Percentiles rank a stretch among this genome's conserved stretches.
These are phyloP conservation scores for Dioszegia aurantiaca DNA, from an alignment of 768 basidiomycete species.

Conservation along the genomic window DNA sequence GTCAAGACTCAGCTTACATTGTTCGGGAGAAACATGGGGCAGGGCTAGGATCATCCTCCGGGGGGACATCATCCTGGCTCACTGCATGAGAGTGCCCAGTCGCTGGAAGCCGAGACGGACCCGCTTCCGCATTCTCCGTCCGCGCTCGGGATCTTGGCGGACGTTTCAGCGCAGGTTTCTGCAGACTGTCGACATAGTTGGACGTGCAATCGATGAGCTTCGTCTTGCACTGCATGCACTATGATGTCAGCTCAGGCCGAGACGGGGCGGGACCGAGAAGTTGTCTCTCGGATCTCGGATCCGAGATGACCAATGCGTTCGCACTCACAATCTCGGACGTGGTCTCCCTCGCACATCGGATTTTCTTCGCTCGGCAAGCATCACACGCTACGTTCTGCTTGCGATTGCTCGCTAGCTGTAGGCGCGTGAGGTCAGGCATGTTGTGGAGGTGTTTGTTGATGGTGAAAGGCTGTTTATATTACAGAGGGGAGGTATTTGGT, in stretches of 20 bases:
- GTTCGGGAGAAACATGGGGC: neutral
- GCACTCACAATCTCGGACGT: conserved; percentile 27
- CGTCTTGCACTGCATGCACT: conserved; percentile 37
- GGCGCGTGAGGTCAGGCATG: neutral
- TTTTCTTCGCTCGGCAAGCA: conserved; percentile 61
- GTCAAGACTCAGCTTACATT: neutral
- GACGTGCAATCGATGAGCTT: conserved; percentile 33
- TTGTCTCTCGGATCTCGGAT: neutral
- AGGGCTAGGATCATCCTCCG: too few relatives aligned
- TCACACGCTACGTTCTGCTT: conserved; percentile 86
- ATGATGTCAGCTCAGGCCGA: neutral
- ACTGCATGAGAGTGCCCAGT: neutral
- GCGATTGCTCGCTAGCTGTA: conserved; percentile 6
- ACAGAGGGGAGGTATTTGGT: too few relatives aligned
- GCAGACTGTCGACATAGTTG: conserved; percentile 34
- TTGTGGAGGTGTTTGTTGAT: neutral
- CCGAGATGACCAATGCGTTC: neutral
- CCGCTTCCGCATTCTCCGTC: conserved; percentile 11
- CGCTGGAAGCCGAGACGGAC: conserved; percentile 2
- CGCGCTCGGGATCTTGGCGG: neutral
- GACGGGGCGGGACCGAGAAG: neutral
- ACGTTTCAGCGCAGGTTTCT: conserved; percentile 23
- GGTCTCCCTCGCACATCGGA: conserved; percentile 28
- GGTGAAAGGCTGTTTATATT: conserved; percentile 1
- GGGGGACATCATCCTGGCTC: neutral